Base-by-base conservation (phyloP, 2,329 filamentous ascomycete genomes). In the Fusarium caatingaense region DNA sequence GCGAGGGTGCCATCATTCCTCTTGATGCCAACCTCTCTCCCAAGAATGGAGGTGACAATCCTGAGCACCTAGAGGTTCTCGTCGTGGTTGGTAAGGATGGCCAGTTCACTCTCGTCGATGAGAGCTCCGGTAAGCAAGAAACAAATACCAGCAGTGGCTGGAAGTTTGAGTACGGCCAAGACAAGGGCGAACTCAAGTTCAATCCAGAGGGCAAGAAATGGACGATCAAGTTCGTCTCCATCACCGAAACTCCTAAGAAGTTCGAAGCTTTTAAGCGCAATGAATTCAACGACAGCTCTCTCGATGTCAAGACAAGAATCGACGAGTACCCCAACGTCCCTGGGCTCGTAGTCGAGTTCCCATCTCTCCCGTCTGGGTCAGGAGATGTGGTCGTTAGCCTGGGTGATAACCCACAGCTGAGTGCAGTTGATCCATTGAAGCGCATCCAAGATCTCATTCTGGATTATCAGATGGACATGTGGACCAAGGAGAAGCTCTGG, bases 1-100 rank as follows among this genome's bases (percentile, higher is more conserved):
- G 77, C 0, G 84, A 89, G 73, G 89, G 89, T 0, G 80, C 87
- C 15, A 89, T 91, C 57, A 78, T 91, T 8, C 85, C 88, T 0
- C 78, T 90, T 0, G 88, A 90, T 60, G 79, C 73, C 3, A 47
- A 66, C 1, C n/a, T n/a, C 2, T 76, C 75, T 4, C 83, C 84
- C 0, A 69, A 64, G 3, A 87, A 87, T 54, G 86, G 86, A 3
- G 82, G 81, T 2, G 73, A 76, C 1, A 86, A 85, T 50, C 86
- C 87, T 0, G 73, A 77, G 3, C 75, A 73, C 1, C 78, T 88
- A 20, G 85, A 88, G 64, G 75, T 89, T 28, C 74, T 87, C 0
- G 77, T 86, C 2, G 80, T 84, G 0, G 78, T 85, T 5, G 85
- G 84, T 8, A 73, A 76, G 12, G 83, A 89, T 64, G 86, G 83